Conservation (phyloP, 2,329 filamentous ascomycete species). For the Trichoderma brevicompactum region DNA sequence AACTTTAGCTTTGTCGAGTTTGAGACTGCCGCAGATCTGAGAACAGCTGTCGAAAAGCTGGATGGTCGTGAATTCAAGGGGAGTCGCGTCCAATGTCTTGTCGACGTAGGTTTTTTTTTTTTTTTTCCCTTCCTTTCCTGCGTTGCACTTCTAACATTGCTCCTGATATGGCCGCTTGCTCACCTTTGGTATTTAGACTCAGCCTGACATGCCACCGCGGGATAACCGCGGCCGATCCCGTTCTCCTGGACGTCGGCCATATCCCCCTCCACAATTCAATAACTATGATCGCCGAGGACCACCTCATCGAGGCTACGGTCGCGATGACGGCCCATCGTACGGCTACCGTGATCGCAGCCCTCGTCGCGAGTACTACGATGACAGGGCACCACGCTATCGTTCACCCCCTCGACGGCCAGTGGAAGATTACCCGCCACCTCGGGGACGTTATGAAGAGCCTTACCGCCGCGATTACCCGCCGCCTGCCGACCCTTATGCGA, state of each 20-base stretch:
- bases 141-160: background rate
- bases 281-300: conserved; percentile 82
- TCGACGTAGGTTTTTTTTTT: conserved; percentile 69
- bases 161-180: background rate
- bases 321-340: conserved; percentile 63
- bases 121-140: too few relatives aligned
- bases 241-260: conserved; percentile 69
- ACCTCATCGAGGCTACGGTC: conserved; percentile 80
- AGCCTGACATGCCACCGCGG: conserved; percentile 73
- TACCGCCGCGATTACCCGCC: conserved; percentile 73
- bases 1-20: conserved; percentile 88
- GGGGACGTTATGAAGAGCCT: conserved; percentile 74
- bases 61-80: conserved; percentile 94
- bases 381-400: conserved; percentile 77
- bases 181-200: conserved; percentile 58
- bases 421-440: conserved; percentile 75
- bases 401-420: conserved; percentile 78
- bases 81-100: conserved; percentile 78
- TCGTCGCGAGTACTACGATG: conserved; percentile 85
- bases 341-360: conserved; percentile 89
- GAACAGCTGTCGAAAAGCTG: conserved; percentile 91
- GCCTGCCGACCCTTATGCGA: conserved; percentile 65
- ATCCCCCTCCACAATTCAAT: conserved; percentile 66
- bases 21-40: conserved; percentile 87
- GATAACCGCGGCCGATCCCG: conserved; percentile 75